Evolutionary conservation across 2,329 filamentous ascomycete genomes (phyloP).

Genomic region (Aspergillus terreus): DNA sequence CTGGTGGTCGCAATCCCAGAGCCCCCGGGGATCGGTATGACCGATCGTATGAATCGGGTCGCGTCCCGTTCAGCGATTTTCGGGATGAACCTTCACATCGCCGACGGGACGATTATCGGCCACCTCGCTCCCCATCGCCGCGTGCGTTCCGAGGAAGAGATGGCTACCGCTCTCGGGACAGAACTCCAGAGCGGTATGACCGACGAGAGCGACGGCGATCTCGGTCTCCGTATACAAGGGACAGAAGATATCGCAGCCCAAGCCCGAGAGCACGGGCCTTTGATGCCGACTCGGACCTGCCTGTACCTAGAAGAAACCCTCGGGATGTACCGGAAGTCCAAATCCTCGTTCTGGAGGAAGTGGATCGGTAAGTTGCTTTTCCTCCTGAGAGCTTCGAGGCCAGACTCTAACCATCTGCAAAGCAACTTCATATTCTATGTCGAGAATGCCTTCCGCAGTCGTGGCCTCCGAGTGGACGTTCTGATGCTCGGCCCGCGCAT

Average conservation of each 20-base stretch:
- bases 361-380: slow-evolving; percentile 50
- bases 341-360: slow-evolving; percentile 74
- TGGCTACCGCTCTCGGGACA: slow-evolving; percentile 52
- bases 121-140: slow-evolving; percentile 58
- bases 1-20: slow-evolving; percentile 28
- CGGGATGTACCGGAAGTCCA: slow-evolving; percentile 84
- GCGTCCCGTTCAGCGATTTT: slow-evolving; percentile 46
- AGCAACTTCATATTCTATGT: slow-evolving; percentile 80
- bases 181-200: slow-evolving; percentile 50
- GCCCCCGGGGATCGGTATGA: slow-evolving; percentile 43
- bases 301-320: slow-evolving; percentile 69
- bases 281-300: slow-evolving; percentile 60
- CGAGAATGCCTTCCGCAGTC: slow-evolving; percentile 68
- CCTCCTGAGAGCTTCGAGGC: not conserved
- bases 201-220: slow-evolving; percentile 60
- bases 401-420: not conserved
- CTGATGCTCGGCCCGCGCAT: slow-evolving; percentile 76
- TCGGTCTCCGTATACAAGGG: slow-evolving; percentile 62
- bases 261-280: slow-evolving; percentile 59
- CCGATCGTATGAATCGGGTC: slow-evolving; percentile 31
- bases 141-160: slow-evolving; percentile 60
- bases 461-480: slow-evolving; percentile 70
- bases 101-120: slow-evolving; percentile 62
- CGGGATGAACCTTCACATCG: slow-evolving; percentile 46
- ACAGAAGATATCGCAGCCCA: slow-evolving; percentile 65